These are phyloP conservation scores for Reutealis trisperma DNA, from an alignment of 345 rosid species.

Conservation along the genomic window DNA sequence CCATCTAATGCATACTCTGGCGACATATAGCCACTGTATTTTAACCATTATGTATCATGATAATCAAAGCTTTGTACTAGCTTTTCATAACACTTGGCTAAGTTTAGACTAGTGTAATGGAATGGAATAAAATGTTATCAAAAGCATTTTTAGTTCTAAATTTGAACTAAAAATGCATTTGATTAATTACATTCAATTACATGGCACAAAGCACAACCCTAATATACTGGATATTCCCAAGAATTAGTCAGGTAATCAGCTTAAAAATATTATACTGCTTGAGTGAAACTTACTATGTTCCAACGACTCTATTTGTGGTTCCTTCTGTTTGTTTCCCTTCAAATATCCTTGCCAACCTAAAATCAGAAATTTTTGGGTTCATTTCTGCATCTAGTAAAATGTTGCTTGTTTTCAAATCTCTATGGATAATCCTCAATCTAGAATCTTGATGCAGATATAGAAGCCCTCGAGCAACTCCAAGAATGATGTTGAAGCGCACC, in stretches of 20 bases:
- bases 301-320: constrained; percentile 22
- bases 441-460: constrained; percentile 35
- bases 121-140: too few species aligned
- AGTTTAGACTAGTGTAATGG: too few species aligned
- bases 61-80: too few species aligned
- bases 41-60: background rate
- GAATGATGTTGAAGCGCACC: constrained; percentile 22
- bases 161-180: too few species aligned
- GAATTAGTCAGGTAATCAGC: background rate
- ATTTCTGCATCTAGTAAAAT: constrained; percentile 20
- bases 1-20: constrained; percentile 34
- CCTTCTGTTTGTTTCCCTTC: constrained; percentile 27
- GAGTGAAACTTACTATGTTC: constrained; percentile 24
- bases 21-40: constrained; percentile 35
- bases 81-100: too few species aligned
- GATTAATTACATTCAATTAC: too few species aligned
- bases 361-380: constrained; percentile 31
- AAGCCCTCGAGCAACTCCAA: constrained; percentile 25
- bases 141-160: too few species aligned
- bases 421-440: constrained; percentile 29
- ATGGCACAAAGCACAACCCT: too few species aligned
- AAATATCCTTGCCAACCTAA: constrained; percentile 32
- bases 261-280: background rate
- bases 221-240: background rate
- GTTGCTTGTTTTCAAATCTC: constrained; percentile 32